phyloP scores from a whole-genome alignment of 1,284 basidiomycete genomes.

The Cryptococcus sp. region DNA sequence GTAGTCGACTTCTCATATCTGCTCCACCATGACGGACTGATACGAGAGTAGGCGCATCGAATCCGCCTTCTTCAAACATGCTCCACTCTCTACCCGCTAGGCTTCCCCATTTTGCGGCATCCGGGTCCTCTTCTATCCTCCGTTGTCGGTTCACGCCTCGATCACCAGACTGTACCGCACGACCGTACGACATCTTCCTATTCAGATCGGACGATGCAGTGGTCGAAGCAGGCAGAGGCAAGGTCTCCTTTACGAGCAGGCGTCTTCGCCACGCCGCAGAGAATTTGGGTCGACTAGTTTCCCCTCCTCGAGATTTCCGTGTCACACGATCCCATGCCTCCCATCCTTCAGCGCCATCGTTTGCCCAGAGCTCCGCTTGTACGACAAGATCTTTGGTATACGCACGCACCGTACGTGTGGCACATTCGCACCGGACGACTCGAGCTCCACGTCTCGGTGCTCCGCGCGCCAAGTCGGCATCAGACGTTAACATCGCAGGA shows the following conservation, averaged over 20 bases:
- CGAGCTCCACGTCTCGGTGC: constrained; percentile 70
- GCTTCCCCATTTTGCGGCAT: constrained; percentile 68
- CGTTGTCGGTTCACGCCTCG: constrained; percentile 1
- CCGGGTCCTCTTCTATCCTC: constrained; percentile 28
- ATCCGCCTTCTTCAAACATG: constrained; percentile 78
- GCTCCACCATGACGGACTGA: constrained; percentile 14
- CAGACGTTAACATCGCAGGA: constrained; percentile 64
- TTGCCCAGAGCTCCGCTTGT: constrained; percentile 69
- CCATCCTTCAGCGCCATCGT: constrained; percentile 37
- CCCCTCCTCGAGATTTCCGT: constrained; percentile 25
- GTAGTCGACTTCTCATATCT: constrained; percentile 62
- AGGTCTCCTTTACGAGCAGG: constrained; percentile 40
- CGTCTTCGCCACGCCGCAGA: constrained; percentile 34
- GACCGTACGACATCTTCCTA: constrained; percentile 20
- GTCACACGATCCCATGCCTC: constrained; percentile 43
- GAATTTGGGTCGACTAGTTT: constrained; percentile 40
- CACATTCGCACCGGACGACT: constrained; percentile 68
- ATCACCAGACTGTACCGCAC: constrained; percentile 3
- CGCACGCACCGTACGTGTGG: constrained; percentile 74
- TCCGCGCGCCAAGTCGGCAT: constrained; percentile 46
- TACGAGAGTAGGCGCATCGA: constrained; percentile 57
- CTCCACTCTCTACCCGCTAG: constrained; percentile 84
- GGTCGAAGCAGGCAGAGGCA: constrained; percentile 28
- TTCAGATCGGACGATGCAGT: background rate
- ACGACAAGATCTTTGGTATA: constrained; percentile 78